These are phyloP conservation scores for Calonectria hongkongensis DNA, from an alignment of 2,329 filamentous ascomycete species.

Conservation along the genomic window DNA sequence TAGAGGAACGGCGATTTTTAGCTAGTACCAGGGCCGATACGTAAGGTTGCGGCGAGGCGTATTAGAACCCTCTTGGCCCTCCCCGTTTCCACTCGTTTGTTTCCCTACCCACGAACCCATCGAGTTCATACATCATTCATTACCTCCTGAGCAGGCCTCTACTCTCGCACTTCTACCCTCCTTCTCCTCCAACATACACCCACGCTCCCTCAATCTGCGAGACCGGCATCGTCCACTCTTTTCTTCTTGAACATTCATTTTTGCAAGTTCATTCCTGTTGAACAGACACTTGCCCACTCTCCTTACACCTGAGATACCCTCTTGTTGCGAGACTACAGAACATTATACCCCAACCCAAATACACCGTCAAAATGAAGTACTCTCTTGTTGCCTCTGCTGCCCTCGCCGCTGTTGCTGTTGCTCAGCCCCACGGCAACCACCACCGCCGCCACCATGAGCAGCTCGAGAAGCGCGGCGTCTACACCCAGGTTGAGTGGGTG, in stretches of 20 bases:
- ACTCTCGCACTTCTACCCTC: conserved; percentile 44
- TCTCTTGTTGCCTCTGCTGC: conserved; percentile 56
- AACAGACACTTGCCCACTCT: conserved; percentile 52
- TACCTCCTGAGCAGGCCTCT: conserved; percentile 56
- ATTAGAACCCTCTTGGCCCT: conserved; percentile 51
- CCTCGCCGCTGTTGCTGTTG: conserved; percentile 65
- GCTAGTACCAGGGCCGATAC: conserved; percentile 48
- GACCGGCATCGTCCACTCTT: conserved; percentile 52
- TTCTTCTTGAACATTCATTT: conserved; percentile 44
- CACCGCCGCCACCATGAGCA: conserved; percentile 60
- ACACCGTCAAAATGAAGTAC: conserved; percentile 65
- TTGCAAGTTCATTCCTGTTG: conserved; percentile 55
- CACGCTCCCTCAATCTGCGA: conserved; percentile 50
- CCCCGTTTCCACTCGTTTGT: conserved; percentile 43
- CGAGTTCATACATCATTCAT: conserved; percentile 55
- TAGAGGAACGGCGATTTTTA: conserved; percentile 50
- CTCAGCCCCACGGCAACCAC: conserved; percentile 69
- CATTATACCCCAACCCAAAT: conserved; percentile 40
- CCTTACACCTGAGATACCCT: conserved; percentile 53
- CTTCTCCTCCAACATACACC: conserved; percentile 32
- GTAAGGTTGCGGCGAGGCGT: conserved; percentile 51
- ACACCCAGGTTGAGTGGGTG: conserved; percentile 71
- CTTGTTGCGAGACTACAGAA: conserved; percentile 42
- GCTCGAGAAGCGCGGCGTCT: conserved; percentile 63
- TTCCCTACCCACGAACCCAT: conserved; percentile 50